Conservation (phyloP, 257 asterid genomes). For the Solanum pinnatisectum region DNA sequence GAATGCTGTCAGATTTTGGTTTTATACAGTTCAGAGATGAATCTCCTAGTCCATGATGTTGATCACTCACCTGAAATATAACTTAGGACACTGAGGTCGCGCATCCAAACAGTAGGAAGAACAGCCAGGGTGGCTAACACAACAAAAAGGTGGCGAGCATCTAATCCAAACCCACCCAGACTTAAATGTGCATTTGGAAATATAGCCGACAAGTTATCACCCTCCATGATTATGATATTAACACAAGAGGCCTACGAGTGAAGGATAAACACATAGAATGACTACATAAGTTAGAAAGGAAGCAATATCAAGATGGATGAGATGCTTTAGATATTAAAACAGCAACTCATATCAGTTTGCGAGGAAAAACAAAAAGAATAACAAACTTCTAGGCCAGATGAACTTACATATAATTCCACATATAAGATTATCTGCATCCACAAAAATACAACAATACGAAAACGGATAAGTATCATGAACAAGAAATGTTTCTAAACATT, state of each 20-base stretch:
- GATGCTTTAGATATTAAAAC: neutral
- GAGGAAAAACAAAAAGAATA: neutral
- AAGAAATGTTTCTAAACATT: neutral
- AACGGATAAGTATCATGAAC: constrained; percentile 5
- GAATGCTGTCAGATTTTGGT: neutral
- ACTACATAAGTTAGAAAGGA: neutral
- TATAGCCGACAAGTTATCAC: constrained; percentile 76
- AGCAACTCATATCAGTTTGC: neutral
- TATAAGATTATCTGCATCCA: constrained; percentile 75
- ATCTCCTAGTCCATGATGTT: neutral
- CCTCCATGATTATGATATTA: constrained; percentile 81
- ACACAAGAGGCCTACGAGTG: constrained; percentile 75
- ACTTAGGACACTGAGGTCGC: constrained; percentile 76
- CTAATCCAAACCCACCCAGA: constrained; percentile 43
- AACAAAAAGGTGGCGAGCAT: constrained; percentile 65
- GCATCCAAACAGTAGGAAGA: constrained; percentile 86
- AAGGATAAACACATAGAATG: neutral
- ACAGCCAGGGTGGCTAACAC: constrained; percentile 57
- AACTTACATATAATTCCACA: constrained; percentile 90
- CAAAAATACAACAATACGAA: constrained; percentile 6
- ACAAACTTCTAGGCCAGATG: neutral
- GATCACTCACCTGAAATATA: constrained; percentile 77
- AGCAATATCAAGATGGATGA: neutral
- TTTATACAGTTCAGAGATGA: neutral
- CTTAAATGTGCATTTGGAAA: constrained; percentile 74